phyloP scores from a whole-genome alignment of 176 grass and related monocot species.

The Ampelocalamus luodianensis region DNA sequence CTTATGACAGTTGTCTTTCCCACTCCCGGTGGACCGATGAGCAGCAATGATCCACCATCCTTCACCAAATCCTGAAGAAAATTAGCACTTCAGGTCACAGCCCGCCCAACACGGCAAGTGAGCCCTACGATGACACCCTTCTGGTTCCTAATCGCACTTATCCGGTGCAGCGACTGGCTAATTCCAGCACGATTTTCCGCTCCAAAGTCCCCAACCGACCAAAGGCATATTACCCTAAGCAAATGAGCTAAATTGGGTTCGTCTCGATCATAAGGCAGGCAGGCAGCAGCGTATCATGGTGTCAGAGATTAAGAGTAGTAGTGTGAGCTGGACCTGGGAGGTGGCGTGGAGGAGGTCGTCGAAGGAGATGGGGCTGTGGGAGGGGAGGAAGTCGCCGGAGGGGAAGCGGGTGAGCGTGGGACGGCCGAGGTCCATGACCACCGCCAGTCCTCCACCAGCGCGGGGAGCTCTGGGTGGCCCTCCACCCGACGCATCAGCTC shows the following conservation, averaged over 20 bases:
- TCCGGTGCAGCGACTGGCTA: constrained; percentile 73
- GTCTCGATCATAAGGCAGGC: background rate
- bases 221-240: too few species aligned
- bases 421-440: too few species aligned
- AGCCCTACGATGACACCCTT: constrained; percentile 78
- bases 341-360: constrained; percentile 70
- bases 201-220: constrained; percentile 85
- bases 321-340: constrained; percentile 51
- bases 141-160: constrained; percentile 80
- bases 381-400: constrained; percentile 78
- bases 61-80: constrained; percentile 84
- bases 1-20: constrained; percentile 91
- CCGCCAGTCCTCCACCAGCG: too few species aligned
- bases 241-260: background rate
- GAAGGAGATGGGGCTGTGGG: constrained; percentile 57
- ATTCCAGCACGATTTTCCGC: constrained; percentile 85
- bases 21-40: constrained; percentile 41
- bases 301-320: background rate
- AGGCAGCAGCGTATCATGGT: background rate
- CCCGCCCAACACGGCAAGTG: constrained; percentile 82
- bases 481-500: too few species aligned
- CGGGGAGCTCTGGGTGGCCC: too few species aligned
- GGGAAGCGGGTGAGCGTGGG: constrained; percentile 74
- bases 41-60: constrained; percentile 71
- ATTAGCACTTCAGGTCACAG: constrained; percentile 79